Conservation (phyloP, 2,329 filamentous ascomycete genomes). For the Sphaerulina populicola region DNA sequence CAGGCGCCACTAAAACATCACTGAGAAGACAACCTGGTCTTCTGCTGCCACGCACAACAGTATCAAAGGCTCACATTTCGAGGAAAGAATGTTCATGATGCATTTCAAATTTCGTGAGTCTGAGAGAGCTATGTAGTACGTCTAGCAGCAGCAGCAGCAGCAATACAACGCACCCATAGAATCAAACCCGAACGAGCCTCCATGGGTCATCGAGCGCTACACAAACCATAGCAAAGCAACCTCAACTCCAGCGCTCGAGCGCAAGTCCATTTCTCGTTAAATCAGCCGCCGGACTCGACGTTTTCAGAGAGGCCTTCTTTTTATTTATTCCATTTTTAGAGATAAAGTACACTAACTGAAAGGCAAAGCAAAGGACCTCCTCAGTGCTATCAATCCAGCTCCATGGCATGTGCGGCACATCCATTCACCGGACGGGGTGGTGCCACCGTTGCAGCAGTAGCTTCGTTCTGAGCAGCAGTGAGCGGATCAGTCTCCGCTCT, state of each 20-base stretch:
- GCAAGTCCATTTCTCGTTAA: conserved; percentile 9
- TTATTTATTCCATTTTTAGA: background rate
- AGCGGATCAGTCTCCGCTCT: conserved; percentile 28
- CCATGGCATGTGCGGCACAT: conserved; percentile 30
- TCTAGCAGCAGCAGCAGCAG: conserved; percentile 9
- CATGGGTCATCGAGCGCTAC: background rate
- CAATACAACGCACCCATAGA: conserved; percentile 6
- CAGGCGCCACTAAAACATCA: background rate
- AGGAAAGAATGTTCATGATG: background rate
- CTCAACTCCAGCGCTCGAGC: conserved; percentile 19
- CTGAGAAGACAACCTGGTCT: background rate
- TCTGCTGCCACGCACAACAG: background rate
- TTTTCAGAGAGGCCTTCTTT: conserved; percentile 7
- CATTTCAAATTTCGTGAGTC: conserved; percentile 7
- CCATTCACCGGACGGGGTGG: conserved; percentile 16
- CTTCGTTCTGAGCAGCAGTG: conserved; percentile 24
- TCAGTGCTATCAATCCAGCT: conserved; percentile 24
- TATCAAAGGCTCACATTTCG: no score
- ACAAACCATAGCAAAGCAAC: conserved; percentile 2
- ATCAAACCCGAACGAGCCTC: conserved; percentile 2
- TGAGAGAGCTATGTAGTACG: conserved; percentile 3
- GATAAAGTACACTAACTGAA: background rate
- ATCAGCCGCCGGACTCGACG: conserved; percentile 6
- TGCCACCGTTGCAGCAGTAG: conserved; percentile 16
- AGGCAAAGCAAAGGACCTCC: background rate